phyloP scores from a whole-genome alignment of 2,329 filamentous ascomycete genomes.

The Paramyrothecium roridum region DNA sequence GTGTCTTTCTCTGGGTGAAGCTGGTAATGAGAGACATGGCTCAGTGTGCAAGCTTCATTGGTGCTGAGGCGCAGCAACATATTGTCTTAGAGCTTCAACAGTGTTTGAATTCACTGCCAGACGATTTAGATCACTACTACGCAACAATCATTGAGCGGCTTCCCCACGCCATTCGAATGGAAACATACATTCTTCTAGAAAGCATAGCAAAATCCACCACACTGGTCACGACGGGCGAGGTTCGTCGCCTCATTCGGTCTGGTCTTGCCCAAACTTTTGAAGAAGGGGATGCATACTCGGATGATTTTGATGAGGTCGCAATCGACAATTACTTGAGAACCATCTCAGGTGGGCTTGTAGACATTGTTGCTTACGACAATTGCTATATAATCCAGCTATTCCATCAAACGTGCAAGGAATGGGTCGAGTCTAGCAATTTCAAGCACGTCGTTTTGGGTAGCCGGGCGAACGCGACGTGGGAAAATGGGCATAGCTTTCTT shows the following conservation, averaged over 20 bases:
- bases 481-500: neutral
- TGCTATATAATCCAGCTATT: neutral
- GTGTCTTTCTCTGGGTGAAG: neutral
- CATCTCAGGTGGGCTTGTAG: neutral
- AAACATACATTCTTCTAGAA: neutral
- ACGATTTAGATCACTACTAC: neutral
- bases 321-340: neutral
- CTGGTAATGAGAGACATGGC: neutral
- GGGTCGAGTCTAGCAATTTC: neutral
- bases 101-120: neutral
- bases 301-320: neutral
- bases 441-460: neutral
- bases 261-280: neutral
- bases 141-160: neutral
- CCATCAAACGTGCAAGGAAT: neutral
- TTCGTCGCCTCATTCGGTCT: neutral
- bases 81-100: neutral
- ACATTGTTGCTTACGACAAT: neutral
- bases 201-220: neutral
- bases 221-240: neutral
- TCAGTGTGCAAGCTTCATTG: neutral
- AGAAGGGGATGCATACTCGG: neutral
- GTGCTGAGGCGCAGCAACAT: neutral
- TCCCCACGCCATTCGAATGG: neutral
- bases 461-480: neutral